phyloP scores from a whole-genome alignment of 1,284 basidiomycete genomes.

The Fomitopsis betulina region DNA sequence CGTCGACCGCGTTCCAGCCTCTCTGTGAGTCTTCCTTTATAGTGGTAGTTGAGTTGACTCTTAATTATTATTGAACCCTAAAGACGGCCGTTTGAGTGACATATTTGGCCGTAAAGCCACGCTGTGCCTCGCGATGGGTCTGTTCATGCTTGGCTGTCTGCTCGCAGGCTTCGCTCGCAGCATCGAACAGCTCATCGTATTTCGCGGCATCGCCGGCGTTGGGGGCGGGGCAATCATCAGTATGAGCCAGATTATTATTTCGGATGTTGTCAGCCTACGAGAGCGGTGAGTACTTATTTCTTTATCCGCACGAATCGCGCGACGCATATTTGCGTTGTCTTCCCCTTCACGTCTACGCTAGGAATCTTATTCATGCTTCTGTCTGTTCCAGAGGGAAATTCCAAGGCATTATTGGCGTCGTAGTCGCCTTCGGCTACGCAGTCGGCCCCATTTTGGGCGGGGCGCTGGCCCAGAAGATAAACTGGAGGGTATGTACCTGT shows the following conservation, averaged over 20 bases:
- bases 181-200: conserved; percentile 71
- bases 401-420: conserved; percentile 55
- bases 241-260: conserved; percentile 62
- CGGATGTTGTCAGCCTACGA: conserved; percentile 57
- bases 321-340: neutral
- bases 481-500: conserved; percentile 51
- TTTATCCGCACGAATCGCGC: neutral
- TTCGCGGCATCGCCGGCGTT: conserved; percentile 62
- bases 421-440: conserved; percentile 45
- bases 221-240: conserved; percentile 68
- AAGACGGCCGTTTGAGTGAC: conserved; percentile 65
- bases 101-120: conserved; percentile 74
- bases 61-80: too few relatives aligned
- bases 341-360: neutral
- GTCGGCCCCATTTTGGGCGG: conserved; percentile 61
- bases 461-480: conserved; percentile 47
- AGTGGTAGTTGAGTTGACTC: neutral
- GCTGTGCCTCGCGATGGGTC: conserved; percentile 51
- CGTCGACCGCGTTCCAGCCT: conserved; percentile 60
- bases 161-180: conserved; percentile 54
- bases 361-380: neutral
- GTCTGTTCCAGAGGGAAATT: conserved; percentile 48
- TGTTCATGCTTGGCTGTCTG: conserved; percentile 62
- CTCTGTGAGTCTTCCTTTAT: conserved; percentile 28
- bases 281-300: conserved; percentile 37